These are phyloP conservation scores for Lantana camara DNA, from an alignment of 257 asterid species.

Conservation along the genomic window DNA sequence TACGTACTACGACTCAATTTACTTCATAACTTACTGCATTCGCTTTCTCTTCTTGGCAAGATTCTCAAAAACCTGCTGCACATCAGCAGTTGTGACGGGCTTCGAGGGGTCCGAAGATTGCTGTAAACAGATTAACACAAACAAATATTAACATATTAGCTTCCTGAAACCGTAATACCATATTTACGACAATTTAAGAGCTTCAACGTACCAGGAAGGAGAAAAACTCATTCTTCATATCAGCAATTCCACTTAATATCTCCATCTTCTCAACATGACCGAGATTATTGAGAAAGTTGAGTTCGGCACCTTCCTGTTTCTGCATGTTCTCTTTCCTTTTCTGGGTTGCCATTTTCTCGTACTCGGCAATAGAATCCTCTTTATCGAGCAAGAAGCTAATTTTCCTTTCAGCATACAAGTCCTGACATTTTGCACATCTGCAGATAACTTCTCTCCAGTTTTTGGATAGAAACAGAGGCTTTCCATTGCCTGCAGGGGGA, in stretches of 20 bases:
- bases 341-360: conserved; percentile 79
- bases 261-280: conserved; percentile 91
- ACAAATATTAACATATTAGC: background rate
- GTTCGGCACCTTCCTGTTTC: conserved; percentile 68
- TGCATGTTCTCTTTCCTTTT: conserved; percentile 76
- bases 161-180: background rate
- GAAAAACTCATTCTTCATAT: conserved; percentile 78
- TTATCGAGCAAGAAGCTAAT: conserved; percentile 69
- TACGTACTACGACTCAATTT: background rate
- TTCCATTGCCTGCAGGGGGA: conserved; percentile 35
- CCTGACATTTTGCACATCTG: conserved; percentile 62
- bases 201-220: conserved; percentile 63
- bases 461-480: conserved; percentile 72
- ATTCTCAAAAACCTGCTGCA: conserved; percentile 79
- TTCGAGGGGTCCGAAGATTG: conserved; percentile 67
- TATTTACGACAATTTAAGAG: background rate
- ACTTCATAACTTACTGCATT: conserved; percentile 29
- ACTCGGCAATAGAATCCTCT: conserved; percentile 93
- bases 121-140: conserved; percentile 36
- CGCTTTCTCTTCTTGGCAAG: conserved; percentile 81
- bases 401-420: conserved; percentile 59
- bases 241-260: conserved; percentile 74
- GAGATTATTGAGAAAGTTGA: conserved; percentile 64
- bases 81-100: conserved; percentile 70
- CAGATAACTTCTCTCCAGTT: conserved; percentile 85